These are phyloP conservation scores for Fragaria iinumae DNA, from an alignment of 306 rosid species.

Conservation along the genomic window DNA sequence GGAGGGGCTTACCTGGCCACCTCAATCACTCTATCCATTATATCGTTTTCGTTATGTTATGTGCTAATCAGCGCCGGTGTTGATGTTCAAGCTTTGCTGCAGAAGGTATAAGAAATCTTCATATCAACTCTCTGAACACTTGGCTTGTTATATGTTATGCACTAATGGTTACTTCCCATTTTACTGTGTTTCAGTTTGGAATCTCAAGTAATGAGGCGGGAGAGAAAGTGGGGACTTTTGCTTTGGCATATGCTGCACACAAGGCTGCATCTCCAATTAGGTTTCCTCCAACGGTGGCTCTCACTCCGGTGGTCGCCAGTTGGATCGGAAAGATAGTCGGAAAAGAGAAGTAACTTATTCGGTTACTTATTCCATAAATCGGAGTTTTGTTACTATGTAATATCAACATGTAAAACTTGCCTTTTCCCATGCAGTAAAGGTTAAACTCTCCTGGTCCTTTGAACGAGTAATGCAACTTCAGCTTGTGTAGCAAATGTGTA, in stretches of 20 bases:
- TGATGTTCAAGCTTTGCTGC: constrained; percentile 76
- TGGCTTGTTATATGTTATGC: neutral
- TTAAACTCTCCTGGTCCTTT: no score
- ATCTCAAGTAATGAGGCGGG: constrained; percentile 58
- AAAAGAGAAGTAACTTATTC: constrained; percentile 38
- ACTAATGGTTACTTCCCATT: neutral
- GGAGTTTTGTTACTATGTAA: no score
- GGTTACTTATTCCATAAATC: neutral
- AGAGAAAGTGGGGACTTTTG: constrained; percentile 90
- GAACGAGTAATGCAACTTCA: neutral
- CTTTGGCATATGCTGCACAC: constrained; percentile 95
- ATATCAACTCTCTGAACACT: neutral
- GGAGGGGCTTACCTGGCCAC: constrained; percentile 94
- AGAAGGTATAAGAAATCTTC: constrained; percentile 47
- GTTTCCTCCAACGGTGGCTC: constrained; percentile 96
- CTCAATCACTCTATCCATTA: constrained; percentile 75
- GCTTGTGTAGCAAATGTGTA: neutral
- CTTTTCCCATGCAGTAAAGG: no score
- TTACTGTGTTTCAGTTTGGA: constrained; percentile 56
- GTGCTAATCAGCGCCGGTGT: constrained; percentile 63
- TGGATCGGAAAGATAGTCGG: constrained; percentile 86
- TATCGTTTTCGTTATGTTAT: constrained; percentile 74
- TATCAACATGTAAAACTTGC: no score
- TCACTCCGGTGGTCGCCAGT: constrained; percentile 81
- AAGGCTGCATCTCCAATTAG: constrained; percentile 96